Evolutionary conservation across 106 monocot species (phyloP), one percentile per base, ranked within the genome.

Genomic region (Acorus gramineus): DNA sequence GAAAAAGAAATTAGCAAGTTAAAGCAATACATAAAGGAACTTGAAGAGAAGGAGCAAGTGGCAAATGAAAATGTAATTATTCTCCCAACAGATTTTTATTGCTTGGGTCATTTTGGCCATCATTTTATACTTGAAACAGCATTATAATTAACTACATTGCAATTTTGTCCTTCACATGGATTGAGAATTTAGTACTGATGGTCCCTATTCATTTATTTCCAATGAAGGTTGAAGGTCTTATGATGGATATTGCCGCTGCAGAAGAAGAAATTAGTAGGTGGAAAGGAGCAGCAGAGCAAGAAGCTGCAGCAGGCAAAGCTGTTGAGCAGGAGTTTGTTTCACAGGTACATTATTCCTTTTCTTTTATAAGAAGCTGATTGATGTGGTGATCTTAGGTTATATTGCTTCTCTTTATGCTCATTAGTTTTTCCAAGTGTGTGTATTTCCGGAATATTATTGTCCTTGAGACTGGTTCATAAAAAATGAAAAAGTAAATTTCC

Each of bases 191-290:
- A 46, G 11, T 56, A 56, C 11, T 68, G 7, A 57, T 8, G 14
- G 11, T 14, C 10, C 28, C 45, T 56, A 2, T 9, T 63, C 14
- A 5, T 14, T 47, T 57, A 11, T 55, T 54, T 74, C 57, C 68
- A 58, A 28, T 28, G 28, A 71, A 98, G 96, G 87, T 98, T 82
- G 96, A 98, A 83, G 96, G 91, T 49, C 87, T 98, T 42, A 98
- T 98, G 91, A 77, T 76, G 71, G 96, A 98, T 53, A 91, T 98
- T 68, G 71, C 91, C 59, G 82, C 88, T 64, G 78, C 96, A 48
- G 96, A 98, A 81, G 96, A 98, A 78, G 96, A 98, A 71, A 91
- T 98, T 68, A 64, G 74, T 49, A 91, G 96, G 81, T 98, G 96
- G 96, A 98, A 92, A 79, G 62, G 54, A 48, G 96, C 96, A 63